Percentiles rank a stretch among this genome's conserved stretches.
phyloP scores from a whole-genome alignment of 768 basidiomycete species.

The Lyophyllum decastes region DNA sequence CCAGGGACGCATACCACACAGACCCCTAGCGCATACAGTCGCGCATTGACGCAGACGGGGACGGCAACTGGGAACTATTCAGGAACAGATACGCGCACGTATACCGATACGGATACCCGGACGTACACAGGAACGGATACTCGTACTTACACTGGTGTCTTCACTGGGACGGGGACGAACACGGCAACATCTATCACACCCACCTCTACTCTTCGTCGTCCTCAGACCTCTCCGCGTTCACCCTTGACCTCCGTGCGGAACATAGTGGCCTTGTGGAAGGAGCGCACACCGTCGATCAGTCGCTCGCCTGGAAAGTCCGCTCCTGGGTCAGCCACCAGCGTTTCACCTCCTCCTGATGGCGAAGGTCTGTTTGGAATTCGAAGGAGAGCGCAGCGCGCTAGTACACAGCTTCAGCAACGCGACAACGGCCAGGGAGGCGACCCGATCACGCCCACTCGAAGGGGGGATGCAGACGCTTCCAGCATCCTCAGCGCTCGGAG shows the following conservation, averaged over 20 bases:
- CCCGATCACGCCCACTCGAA: constrained; percentile 24
- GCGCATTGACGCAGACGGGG: constrained; percentile 24
- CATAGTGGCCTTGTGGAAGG: constrained; percentile 80
- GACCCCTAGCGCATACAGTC: constrained; percentile 39
- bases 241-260: constrained; percentile 77
- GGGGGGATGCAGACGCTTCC: constrained; percentile 22
- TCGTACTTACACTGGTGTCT: constrained; percentile 34
- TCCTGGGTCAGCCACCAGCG: constrained; percentile 36
- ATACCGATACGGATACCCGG: constrained; percentile 27
- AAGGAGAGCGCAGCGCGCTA: constrained; percentile 40
- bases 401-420: constrained; percentile 34
- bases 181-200: constrained; percentile 46
- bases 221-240: constrained; percentile 67
- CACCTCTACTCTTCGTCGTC: constrained; percentile 58
- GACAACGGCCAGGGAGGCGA: constrained; percentile 23
- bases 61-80: constrained; percentile 32
- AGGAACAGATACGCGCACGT: constrained; percentile 24
- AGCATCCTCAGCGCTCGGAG: constrained; percentile 34
- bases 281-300: constrained; percentile 60
- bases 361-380: constrained; percentile 58
- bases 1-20: constrained; percentile 34
- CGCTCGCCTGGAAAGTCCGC: constrained; percentile 35
- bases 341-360: constrained; percentile 35
- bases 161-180: constrained; percentile 33
- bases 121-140: constrained; percentile 22